A percentile compares a stretch with the other conserved stretches of the same genome.
Evolutionary conservation across 2,329 filamentous ascomycete species (phyloP).

Genomic region (Colletotrichum tropicicola): DNA sequence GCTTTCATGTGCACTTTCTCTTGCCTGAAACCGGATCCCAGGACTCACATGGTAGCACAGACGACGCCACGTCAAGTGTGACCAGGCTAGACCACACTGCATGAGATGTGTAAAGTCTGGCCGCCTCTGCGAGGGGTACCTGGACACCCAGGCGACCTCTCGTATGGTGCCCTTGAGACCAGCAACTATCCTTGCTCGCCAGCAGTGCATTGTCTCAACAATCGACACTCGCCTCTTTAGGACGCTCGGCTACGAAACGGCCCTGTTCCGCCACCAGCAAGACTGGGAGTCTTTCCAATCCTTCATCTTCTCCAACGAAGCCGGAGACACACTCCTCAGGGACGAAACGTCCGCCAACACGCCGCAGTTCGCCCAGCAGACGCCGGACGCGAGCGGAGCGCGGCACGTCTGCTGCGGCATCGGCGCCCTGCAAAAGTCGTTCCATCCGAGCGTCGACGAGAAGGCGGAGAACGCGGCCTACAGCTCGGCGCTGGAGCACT

Average conservation of each 20-base stretch:
- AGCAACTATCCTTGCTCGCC: not conserved
- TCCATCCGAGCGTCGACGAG: not conserved
- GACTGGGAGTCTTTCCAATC: constrained; percentile 22
- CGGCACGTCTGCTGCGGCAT: constrained; percentile 21
- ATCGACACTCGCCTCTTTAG: not conserved
- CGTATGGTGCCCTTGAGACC: not conserved
- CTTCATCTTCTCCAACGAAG: constrained; percentile 3
- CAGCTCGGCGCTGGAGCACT: constrained; percentile 12
- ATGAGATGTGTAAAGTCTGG: constrained; percentile 39
- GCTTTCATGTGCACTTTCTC: too few species aligned
- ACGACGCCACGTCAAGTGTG: constrained; percentile 52
- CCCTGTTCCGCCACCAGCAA: constrained; percentile 11
- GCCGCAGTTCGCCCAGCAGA: not conserved
- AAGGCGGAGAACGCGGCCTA: not conserved
- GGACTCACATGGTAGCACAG: not conserved
- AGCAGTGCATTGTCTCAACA: not conserved
- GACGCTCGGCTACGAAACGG: constrained; percentile 7
- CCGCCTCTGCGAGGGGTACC: constrained; percentile 13
- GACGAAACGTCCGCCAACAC: not conserved
- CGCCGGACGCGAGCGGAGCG: not conserved
- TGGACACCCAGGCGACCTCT: not conserved
- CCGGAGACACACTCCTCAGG: constrained; percentile 7
- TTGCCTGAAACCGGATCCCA: not conserved
- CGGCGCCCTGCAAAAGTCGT: not conserved
- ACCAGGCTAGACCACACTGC: constrained; percentile 50